phyloP scores from a whole-genome alignment of 2,329 filamentous ascomycete genomes.

The Trichoderma koningiopsis region DNA sequence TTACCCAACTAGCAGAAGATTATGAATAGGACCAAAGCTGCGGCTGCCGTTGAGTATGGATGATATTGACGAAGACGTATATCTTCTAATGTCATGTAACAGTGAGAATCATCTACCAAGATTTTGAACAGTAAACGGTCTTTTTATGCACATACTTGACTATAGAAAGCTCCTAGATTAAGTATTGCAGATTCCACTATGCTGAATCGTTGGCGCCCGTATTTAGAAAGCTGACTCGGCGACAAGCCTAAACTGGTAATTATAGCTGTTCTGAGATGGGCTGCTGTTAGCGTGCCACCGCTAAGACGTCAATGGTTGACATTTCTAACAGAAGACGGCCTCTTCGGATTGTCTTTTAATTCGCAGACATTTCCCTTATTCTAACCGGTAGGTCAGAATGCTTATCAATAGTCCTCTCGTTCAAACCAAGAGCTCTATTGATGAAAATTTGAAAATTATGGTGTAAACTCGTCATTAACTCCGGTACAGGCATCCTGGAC shows the following conservation, averaged over 20 bases:
- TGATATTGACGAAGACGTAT: neutral
- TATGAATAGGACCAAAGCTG: neutral
- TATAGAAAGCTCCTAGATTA: neutral
- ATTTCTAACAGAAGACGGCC: neutral
- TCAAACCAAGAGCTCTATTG: too few species aligned
- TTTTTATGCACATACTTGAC: neutral
- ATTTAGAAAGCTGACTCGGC: neutral
- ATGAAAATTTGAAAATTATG: neutral
- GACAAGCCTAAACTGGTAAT: constrained; percentile 2
- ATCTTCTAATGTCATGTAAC: neutral
- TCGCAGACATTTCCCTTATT: neutral
- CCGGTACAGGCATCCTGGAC: neutral
- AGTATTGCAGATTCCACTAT: neutral
- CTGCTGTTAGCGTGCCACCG: neutral
- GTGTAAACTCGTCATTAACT: neutral
- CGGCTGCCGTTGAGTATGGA: neutral
- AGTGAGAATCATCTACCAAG: too few species aligned
- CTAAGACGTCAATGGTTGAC: neutral
- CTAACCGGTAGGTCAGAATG: neutral
- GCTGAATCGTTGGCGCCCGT: neutral
- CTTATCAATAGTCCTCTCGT: neutral
- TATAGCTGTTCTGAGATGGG: neutral
- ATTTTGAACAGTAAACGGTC: neutral
- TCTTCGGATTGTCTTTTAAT: neutral
- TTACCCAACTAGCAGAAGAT: neutral